Evolutionary conservation across 1,284 basidiomycete genomes (phyloP), one percentile per base, ranked within the genome.

Genomic region (Coriolopsis trogii): DNA sequence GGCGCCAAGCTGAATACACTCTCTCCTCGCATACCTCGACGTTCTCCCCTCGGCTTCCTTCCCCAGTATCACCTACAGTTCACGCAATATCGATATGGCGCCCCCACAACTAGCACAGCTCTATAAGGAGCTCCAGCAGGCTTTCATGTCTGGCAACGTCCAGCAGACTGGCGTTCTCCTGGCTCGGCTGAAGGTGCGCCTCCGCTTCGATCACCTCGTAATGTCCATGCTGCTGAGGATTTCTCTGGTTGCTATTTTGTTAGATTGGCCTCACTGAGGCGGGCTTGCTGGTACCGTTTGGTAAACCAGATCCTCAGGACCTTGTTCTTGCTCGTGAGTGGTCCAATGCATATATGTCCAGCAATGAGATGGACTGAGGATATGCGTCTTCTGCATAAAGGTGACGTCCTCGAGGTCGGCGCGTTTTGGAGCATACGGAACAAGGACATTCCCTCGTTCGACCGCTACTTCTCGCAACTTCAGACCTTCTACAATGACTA

Each of bases 401-500:
- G 96, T 58, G 93, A 97, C 57, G 91, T 98, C 46, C 85, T 99
- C 50, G 96, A 98, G 76, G 88, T 98, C 62, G 96, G 95, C 40
- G 93, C 95, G 15, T 91, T 97, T 74, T 90, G 90, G 76, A 94
- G 95, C 55, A 89, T 99, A 67, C 82, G 93, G 37, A 82, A 86
- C 57, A 83, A 85, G 67, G 93, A 98, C 70, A 85, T 97, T 12
- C 86, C 92, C 37, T 89, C 91, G 0, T 99, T 99, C 68, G 93
- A 96, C 68, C 85, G 95, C 58, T 99, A 98, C 72, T 94, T 96
- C 70, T 88, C 91, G 13, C 92, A 97, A 67, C 80, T 99, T 5
- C 87, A 91, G 61, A 88, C 91, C 0, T 98, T 95, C 76, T 98
- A 98, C 75, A 87, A 86, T 48, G 94, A 97, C 71, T 91, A 88